Evolutionary conservation across 306 rosid species (phyloP), one percentile per base, ranked within the genome.

Genomic region (Glycyrrhiza uralensis): DNA sequence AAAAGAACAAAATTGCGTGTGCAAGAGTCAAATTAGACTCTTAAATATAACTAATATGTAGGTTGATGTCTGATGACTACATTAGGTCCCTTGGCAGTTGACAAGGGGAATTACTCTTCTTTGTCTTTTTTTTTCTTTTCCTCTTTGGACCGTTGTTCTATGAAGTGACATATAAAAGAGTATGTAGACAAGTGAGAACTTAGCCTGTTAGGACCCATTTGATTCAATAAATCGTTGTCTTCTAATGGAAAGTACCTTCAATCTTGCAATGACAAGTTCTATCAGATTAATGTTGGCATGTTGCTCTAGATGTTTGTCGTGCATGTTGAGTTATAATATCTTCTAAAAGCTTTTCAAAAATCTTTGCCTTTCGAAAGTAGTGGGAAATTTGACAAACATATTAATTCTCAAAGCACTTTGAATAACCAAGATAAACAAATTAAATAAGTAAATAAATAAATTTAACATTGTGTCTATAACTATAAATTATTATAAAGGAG

Each of bases 111-210:
- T 15, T 18, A 6, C 33, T 18, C 55, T 15, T 47, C 55, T 17
- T 18, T 11, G 29, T 58, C 2, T 32, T 12, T 18, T 11, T 38
- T 58, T 2, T 32, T 12, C 23, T 15, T 14, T 19, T 47, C 26
- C 28, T 59, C 62, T 65, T 66, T 72, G 64, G 69, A 30, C 17
- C 17, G 38, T 71, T 63, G 39, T 65, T 66, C 18, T 33, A 57
- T 55, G 17, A 64, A 47, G 72, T 54, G 72, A 51, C n/a, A n/a
- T n/a, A n/a, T 55, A 47, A 45, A 65, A 36, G 47, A 26, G 72
- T 3, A 35, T 18, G 20, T 63, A 44, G 74, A 78, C 60, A 20
- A 72, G 23, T 3, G 62, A 35, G 66, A 47, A 46, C 51, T 42
- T 71, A 41, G 10, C 8, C 8, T 41, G 10, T 28, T 45, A 72